Evolutionary conservation across 2,329 filamentous ascomycete genomes (phyloP).

Genomic region (Malbranchea zuffiana): DNA sequence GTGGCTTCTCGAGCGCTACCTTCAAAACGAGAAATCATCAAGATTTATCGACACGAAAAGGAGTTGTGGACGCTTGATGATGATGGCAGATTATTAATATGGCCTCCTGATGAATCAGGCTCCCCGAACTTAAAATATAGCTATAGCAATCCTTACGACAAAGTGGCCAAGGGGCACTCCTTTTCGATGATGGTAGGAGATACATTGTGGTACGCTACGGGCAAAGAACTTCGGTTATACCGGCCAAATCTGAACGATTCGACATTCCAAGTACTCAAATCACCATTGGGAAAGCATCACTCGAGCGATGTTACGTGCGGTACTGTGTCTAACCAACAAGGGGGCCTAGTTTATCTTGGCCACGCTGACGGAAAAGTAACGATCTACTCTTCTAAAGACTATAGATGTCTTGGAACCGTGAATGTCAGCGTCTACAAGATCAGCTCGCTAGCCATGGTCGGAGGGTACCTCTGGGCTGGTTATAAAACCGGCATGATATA

Average conservation of each 20-base stretch:
- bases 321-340: slow-evolving; percentile 60
- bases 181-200: slow-evolving; percentile 82
- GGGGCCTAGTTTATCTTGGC: slow-evolving; percentile 75
- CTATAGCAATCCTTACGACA: slow-evolving; percentile 57
- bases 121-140: slow-evolving; percentile 63
- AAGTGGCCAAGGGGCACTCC: slow-evolving; percentile 68
- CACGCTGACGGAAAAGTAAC: slow-evolving; percentile 90
- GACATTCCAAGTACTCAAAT: slow-evolving; percentile 64
- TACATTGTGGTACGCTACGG: slow-evolving; percentile 76
- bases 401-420: slow-evolving; percentile 64
- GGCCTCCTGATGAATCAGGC: slow-evolving; percentile 65
- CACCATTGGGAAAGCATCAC: slow-evolving; percentile 58
- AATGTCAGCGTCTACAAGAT: slow-evolving; percentile 93
- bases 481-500: slow-evolving; percentile 92
- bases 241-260: slow-evolving; percentile 58
- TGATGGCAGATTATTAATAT: slow-evolving; percentile 72
- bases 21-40: slow-evolving; percentile 65
- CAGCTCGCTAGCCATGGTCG: slow-evolving; percentile 70
- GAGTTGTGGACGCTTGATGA: slow-evolving; percentile 95
- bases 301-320: slow-evolving; percentile 83
- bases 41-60: slow-evolving; percentile 74
- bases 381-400: slow-evolving; percentile 73
- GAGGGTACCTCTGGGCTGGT: slow-evolving; percentile 77
- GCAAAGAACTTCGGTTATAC: slow-evolving; percentile 80
- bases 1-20: slow-evolving; percentile 63